Evolutionary conservation across 2,329 filamentous ascomycete species (phyloP), one percentile per base, ranked within the genome.

Genomic region (Thelonectria blattea): DNA sequence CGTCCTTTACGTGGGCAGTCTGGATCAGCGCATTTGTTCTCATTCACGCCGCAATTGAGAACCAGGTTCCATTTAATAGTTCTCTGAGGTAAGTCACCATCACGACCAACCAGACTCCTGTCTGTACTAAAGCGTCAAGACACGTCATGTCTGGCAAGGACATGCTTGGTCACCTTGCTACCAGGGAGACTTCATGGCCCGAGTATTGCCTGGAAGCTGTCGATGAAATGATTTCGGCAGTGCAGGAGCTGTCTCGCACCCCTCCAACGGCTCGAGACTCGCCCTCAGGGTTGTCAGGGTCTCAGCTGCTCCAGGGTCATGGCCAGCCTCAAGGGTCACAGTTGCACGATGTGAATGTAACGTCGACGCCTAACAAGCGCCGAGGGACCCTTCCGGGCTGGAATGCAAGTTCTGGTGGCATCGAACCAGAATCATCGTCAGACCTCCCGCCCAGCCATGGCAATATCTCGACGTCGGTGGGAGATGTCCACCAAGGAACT

Each of bases 1-100:
- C 81, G 3, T 81, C 81, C 0, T 82, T 82, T 41, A 84, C 81
- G 0, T 84, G 82, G 81, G 78, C 78, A 1, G 74, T 81, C 0
- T 84, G 82, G 82, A 84, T 84, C 64, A 82, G 81, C 58, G 80
- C 79, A 1, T 81, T 84, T 41, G 79, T 84, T 18, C 66, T 84
- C 4, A 77, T 83, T 3, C 81, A 82, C 52, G 82, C 82, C 4
- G 80, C 80, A 0, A 80, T 79, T 61, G 79, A 81, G 60, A 74
- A 74, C 1, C 76, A 83, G 32, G 69, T 82, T 3, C 73, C 78
- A 0, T 60, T 75, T 0, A 58, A 70, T 0, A 75, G 75, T 14
- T 78, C 78, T 0, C 62, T 77, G 3, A 79, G 77, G 76, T 81
- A 75, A 53, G 17, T 30, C 27, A 30, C 27, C 27, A n/a, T 24